Base-by-base conservation (phyloP, 1,284 basidiomycete genomes). In the Fistulina hepatica region DNA sequence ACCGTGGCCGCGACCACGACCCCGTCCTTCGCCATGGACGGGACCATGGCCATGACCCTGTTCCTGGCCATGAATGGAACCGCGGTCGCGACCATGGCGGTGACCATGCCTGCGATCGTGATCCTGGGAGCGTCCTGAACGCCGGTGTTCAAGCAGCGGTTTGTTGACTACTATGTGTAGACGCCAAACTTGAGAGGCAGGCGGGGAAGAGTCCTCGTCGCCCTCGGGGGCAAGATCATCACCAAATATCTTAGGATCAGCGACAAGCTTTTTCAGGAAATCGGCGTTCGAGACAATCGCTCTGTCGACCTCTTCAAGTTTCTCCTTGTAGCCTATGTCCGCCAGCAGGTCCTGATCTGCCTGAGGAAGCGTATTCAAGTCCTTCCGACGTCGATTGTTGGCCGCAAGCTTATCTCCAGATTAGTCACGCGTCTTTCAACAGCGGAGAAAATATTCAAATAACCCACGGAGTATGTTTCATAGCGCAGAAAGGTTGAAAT, bases 371-470 rank as follows among this genome's bases (percentile, higher is more conserved):
- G 64, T 68, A 48, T 71, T 76, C 1, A 82, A 58, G 45, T 86
- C 83, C 46, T 82, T 82, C 47, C 82, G 58, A 16, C 83, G 71
- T 22, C 81, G 69, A 50, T 82, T 80, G 48, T 85, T 86, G 4
- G 76, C 76, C 23, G 76, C 66, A n/a, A 84, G 59, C 81, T 85
- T 34, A 35, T 15, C 20, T 17, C 38, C 5, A 37, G 36, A 44
- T 34, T 41, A 33, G 41, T 16, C 13, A 36, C 27, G 37, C 24
- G 30, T 12, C 28, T 33, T 40, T 35, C 25, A 27, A 25, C 7
- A 36, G 17, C 22, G 20, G n/a, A n/a, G n/a, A n/a, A n/a, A n/a
- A n/a, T n/a, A n/a, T n/a, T 21, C 16, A 27, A 28, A 15, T 19
- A 19, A 56, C 61, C 43, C 49, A 83, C 81, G 45, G 78, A 69